These are phyloP conservation scores for Xylaria sp. DNA, from an alignment of 2,329 filamentous ascomycete genomes.

Conservation along the genomic window DNA sequence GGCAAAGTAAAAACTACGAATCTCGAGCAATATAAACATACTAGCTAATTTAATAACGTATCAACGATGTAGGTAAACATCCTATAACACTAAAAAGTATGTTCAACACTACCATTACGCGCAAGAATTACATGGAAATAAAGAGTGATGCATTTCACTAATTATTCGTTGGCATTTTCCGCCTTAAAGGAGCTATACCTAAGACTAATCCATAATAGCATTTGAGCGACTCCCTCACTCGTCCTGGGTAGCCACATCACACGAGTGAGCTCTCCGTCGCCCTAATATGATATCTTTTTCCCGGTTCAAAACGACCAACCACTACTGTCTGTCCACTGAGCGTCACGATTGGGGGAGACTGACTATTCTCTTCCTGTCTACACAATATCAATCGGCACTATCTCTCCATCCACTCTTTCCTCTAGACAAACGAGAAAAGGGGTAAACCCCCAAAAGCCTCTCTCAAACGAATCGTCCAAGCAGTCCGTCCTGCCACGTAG, in stretches of 20 bases:
- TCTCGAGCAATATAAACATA: neutral
- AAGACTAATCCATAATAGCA: conserved; percentile 18
- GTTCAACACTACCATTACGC: neutral
- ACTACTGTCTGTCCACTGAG: conserved; percentile 10
- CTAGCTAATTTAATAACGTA: neutral
- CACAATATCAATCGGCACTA: conserved; percentile 19
- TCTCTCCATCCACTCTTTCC: conserved; percentile 23
- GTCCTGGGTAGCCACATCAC: conserved; percentile 5
- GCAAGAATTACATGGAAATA: neutral
- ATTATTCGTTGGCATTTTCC: conserved; percentile 24
- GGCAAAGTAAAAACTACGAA: neutral
- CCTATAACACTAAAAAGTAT: neutral
- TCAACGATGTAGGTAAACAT: neutral
- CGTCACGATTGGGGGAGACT: conserved; percentile 1
- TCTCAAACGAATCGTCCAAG: conserved; percentile 32
- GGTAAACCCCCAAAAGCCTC: conserved; percentile 17
- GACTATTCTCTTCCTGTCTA: conserved; percentile 14
- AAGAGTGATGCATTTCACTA: conserved; percentile 12
- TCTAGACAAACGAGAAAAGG: conserved; percentile 39
- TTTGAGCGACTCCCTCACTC: conserved; percentile 4
- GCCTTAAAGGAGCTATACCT: conserved; percentile 15
- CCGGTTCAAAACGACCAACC: conserved; percentile 7
- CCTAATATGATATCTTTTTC: conserved; percentile 16
- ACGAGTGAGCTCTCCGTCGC: conserved; percentile 21
- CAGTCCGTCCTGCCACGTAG: conserved; percentile 28